These are phyloP conservation scores for Diaporthe vaccinii DNA, from an alignment of 2,329 filamentous ascomycete genomes.

Conservation along the genomic window DNA sequence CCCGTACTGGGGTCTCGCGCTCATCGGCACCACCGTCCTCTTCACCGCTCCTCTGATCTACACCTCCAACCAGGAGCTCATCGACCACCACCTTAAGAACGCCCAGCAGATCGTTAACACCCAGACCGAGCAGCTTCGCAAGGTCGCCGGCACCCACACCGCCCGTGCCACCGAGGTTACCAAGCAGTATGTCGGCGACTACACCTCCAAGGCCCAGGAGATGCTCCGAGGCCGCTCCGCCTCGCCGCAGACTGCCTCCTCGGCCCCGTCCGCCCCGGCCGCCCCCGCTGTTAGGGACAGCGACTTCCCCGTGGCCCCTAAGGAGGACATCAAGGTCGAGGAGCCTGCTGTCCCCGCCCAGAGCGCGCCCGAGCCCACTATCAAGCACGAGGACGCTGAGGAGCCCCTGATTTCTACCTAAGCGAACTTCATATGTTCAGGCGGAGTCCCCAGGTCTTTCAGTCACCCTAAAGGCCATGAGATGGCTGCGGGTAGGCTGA, in stretches of 20 bases:
- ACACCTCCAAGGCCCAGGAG: constrained; percentile 76
- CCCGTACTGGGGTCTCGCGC: constrained; percentile 76
- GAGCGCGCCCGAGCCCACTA: constrained; percentile 48
- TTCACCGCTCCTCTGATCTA: constrained; percentile 77
- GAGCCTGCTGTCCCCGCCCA: constrained; percentile 41
- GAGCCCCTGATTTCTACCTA: constrained; percentile 53
- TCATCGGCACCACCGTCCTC: constrained; percentile 69
- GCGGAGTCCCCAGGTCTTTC: background rate
- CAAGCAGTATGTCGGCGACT: constrained; percentile 78
- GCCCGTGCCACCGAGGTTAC: constrained; percentile 72
- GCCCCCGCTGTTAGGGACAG: constrained; percentile 55
- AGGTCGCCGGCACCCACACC: constrained; percentile 74
- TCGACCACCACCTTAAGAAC: constrained; percentile 73
- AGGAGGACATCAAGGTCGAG: constrained; percentile 51
- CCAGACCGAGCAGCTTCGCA: constrained; percentile 74
- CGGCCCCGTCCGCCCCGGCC: constrained; percentile 46
- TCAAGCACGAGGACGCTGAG: constrained; percentile 48
- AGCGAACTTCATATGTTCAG: constrained; percentile 17
- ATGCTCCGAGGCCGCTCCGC: constrained; percentile 67
- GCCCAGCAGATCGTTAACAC: constrained; percentile 70
- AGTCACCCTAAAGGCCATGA: background rate
- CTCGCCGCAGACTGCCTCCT: constrained; percentile 57
- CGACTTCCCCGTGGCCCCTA: constrained; percentile 64
- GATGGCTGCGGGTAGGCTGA: background rate
- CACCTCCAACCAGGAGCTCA: constrained; percentile 77